Percentiles rank a stretch among this genome's conserved stretches.
Evolutionary conservation across 768 basidiomycete genomes (phyloP).

Genomic region (Boletus tomentosulus): DNA sequence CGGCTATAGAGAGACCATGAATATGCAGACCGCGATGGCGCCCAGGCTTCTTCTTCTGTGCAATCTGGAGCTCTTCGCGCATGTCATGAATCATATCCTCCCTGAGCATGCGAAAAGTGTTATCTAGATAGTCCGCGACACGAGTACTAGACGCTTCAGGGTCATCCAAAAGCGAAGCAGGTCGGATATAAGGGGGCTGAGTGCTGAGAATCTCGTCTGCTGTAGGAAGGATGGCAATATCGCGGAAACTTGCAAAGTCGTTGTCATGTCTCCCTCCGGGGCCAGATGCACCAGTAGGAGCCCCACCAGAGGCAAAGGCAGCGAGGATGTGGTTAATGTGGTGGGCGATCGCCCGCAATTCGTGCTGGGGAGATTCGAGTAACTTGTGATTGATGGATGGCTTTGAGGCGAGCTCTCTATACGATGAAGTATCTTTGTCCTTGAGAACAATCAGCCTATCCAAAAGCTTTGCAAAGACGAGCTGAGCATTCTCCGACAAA

Average conservation of each 20-base stretch:
- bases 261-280: constrained; percentile 74
- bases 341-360: constrained; percentile 33
- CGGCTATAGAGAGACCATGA: constrained; percentile 35
- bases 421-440: constrained; percentile 29
- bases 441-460: constrained; percentile 43
- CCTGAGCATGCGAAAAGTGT: constrained; percentile 59
- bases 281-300: constrained; percentile 16
- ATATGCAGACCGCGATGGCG: constrained; percentile 38
- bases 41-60: constrained; percentile 39
- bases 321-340: constrained; percentile 40
- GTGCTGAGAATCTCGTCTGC: constrained; percentile 51
- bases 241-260: constrained; percentile 55
- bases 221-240: constrained; percentile 62
- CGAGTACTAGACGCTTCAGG: constrained; percentile 36
- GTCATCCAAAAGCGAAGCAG: constrained; percentile 42
- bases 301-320: constrained; percentile 23
- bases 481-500: constrained; percentile 35
- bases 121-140: constrained; percentile 52
- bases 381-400: constrained; percentile 24
- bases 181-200: constrained; percentile 50
- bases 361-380: constrained; percentile 23
- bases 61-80: constrained; percentile 52
- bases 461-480: constrained; percentile 46
- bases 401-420: constrained; percentile 38
- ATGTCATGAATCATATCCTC: constrained; percentile 64